phyloP scores from a whole-genome alignment of 108 stramenopile genomes.

The Cyclostephanos tholiformis region DNA sequence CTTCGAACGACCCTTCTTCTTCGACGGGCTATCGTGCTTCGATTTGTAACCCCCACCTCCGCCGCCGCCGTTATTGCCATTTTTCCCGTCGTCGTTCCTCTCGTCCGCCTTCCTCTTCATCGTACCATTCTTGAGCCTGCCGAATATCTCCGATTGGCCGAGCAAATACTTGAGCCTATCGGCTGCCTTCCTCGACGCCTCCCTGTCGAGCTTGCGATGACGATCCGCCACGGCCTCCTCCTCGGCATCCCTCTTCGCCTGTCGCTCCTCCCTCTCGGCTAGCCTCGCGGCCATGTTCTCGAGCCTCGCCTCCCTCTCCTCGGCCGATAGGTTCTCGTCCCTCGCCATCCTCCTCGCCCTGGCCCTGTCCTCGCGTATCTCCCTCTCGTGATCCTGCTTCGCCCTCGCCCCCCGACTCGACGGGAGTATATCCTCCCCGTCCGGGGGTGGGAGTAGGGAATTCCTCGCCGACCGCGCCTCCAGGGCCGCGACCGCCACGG shows the following conservation, averaged over 20 bases:
- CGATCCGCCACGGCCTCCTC: slow-evolving; percentile 61
- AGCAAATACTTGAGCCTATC: slow-evolving; percentile 93
- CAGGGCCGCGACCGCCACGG: slow-evolving; percentile 50
- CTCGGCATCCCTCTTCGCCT: slow-evolving; percentile 54
- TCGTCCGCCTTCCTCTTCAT: slow-evolving; percentile 50
- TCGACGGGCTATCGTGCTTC: slow-evolving; percentile 20
- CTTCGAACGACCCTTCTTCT: slow-evolving; percentile 27
- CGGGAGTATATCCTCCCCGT: slow-evolving; percentile 48
- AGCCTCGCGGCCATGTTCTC: slow-evolving; percentile 58
- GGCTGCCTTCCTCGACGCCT: slow-evolving; percentile 66
- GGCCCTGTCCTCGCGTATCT: slow-evolving; percentile 30
- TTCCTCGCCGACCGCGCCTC: slow-evolving; percentile 60
- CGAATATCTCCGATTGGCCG: slow-evolving; percentile 95
- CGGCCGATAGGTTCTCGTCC: slow-evolving; percentile 12
- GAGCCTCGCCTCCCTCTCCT: slow-evolving; percentile 43
- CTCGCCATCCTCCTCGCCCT: slow-evolving; percentile 2
- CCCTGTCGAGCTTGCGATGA: slow-evolving; percentile 79
- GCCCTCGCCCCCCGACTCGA: slow-evolving; percentile 63
- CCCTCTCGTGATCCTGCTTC: slow-evolving; percentile 56
- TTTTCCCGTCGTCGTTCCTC: slow-evolving; percentile 61
- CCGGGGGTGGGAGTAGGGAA: slow-evolving; percentile 46
- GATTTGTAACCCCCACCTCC: slow-evolving; percentile 33
- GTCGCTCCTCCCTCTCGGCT: slow-evolving; percentile 66
- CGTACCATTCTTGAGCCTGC: slow-evolving; percentile 63
- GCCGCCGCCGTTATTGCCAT: slow-evolving; percentile 31